These are phyloP conservation scores for Solioccasus polychromus DNA, from an alignment of 768 basidiomycete genomes.

Conservation along the genomic window DNA sequence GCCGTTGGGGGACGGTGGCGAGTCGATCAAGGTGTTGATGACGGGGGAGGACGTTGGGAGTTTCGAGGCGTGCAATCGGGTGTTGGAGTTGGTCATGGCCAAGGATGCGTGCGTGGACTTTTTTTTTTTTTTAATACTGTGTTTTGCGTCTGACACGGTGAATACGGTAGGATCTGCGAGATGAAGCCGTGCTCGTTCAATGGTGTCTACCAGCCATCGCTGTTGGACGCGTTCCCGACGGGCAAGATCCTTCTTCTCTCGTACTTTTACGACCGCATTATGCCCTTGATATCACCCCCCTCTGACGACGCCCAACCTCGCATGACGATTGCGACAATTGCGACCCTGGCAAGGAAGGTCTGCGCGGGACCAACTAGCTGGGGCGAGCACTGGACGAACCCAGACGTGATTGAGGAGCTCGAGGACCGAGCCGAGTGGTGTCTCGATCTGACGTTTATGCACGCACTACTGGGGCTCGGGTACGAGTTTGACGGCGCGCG, in stretches of 20 bases:
- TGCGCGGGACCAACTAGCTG: constrained; percentile 69
- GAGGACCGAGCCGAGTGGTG: constrained; percentile 90
- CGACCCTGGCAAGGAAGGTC: constrained; percentile 62
- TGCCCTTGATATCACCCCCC: constrained; percentile 59
- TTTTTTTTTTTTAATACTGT: background rate
- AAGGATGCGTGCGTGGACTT: constrained; percentile 75
- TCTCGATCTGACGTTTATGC: constrained; percentile 94
- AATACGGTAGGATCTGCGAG: constrained; percentile 69
- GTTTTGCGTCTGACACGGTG: background rate
- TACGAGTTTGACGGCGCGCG: constrained; percentile 81
- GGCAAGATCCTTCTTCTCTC: constrained; percentile 91
- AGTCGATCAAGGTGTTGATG: constrained; percentile 80
- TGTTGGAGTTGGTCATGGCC: constrained; percentile 87
- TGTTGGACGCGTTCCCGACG: constrained; percentile 81
- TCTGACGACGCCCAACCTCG: constrained; percentile 21
- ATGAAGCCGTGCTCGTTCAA: constrained; percentile 95
- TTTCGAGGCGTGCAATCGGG: constrained; percentile 80
- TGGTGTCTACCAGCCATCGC: constrained; percentile 94
- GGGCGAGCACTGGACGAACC: constrained; percentile 45
- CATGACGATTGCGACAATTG: constrained; percentile 57
- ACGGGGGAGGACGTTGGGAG: constrained; percentile 75
- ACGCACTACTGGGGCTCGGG: constrained; percentile 79
- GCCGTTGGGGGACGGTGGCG: constrained; percentile 39
- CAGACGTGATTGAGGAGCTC: constrained; percentile 62
- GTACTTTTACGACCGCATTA: constrained; percentile 95